A percentile compares a stretch with the other conserved stretches of the same genome.
Evolutionary conservation across 2,329 filamentous ascomycete species (phyloP).

Genomic region (Drechslerella dactyloides): DNA sequence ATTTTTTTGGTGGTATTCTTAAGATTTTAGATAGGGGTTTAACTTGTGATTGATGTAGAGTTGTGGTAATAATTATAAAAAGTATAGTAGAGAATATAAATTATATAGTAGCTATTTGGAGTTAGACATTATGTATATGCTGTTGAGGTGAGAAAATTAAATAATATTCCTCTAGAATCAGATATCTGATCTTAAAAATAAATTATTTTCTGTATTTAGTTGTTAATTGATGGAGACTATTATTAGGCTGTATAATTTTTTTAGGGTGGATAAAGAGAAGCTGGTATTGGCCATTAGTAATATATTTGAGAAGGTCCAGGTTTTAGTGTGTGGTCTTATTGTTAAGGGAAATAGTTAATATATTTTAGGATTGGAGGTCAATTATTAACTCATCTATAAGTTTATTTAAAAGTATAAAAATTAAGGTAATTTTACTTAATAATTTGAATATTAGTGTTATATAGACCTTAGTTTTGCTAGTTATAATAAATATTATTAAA

Average conservation of each 20-base stretch:
- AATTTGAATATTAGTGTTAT: neutral
- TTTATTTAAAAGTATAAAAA: neutral
- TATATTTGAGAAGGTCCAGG: neutral
- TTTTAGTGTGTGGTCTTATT: neutral
- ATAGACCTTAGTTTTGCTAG: neutral
- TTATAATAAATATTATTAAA: neutral
- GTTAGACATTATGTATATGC: neutral
- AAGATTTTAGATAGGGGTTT: neutral
- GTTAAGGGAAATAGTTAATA: neutral
- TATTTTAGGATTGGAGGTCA: no score
- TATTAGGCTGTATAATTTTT: no score
- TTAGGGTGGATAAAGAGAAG: neutral
- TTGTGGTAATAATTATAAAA: neutral
- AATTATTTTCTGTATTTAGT: neutral
- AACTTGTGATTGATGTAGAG: neutral
- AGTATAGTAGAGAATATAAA: neutral
- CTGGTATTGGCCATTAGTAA: neutral
- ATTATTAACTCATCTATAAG: neutral
- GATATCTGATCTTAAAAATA: neutral
- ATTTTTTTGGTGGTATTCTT: neutral
- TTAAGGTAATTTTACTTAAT: neutral
- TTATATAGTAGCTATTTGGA: neutral
- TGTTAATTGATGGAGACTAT: neutral
- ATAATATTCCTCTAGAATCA: neutral
- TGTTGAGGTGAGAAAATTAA: neutral